phyloP scores from a whole-genome alignment of 192 early-diverging fungal species.

The Phlyctochytrium planicorne region DNA sequence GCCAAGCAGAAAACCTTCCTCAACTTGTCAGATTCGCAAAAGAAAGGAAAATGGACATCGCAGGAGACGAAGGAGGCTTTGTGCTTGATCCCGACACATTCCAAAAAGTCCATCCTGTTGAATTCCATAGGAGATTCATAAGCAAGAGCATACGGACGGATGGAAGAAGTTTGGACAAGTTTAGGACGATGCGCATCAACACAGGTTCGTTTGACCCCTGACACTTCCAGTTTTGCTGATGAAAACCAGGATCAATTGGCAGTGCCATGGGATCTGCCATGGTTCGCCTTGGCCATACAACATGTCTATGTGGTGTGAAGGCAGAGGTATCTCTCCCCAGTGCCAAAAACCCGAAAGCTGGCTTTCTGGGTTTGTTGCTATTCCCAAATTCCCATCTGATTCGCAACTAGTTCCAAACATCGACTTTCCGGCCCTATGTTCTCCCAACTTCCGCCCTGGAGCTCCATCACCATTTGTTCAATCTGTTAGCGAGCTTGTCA shows the following conservation, averaged over 20 bases:
- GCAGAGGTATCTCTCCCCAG: conserved; percentile 86
- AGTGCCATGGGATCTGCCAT: conserved; percentile 85
- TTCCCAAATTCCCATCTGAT: no score
- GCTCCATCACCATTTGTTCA: conserved; percentile 83
- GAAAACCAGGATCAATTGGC: conserved; percentile 59
- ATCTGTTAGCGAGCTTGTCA: conserved; percentile 73
- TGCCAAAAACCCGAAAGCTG: conserved; percentile 62
- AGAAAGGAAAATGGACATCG: no score
- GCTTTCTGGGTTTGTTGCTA: conserved; percentile 81
- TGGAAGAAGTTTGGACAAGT: conserved; percentile 70
- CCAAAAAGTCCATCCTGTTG: conserved; percentile 80
- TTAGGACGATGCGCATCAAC: conserved; percentile 66
- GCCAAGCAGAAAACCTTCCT: no score
- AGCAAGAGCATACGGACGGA: conserved; percentile 77
- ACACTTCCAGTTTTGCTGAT: not conserved
- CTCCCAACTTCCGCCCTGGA: conserved; percentile 78
- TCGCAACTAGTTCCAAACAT: conserved; percentile 76
- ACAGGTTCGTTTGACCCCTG: conserved; percentile 39
- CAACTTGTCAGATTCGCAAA: no score
- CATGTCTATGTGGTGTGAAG: conserved; percentile 91
- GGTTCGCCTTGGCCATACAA: conserved; percentile 84
- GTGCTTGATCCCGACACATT: conserved; percentile 65
- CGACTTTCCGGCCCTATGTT: conserved; percentile 88
- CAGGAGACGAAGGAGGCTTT: no score
- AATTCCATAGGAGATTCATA: conserved; percentile 84